Conservation (phyloP, 495 filamentous ascomycete species). For the Penicillium chermesinum region DNA sequence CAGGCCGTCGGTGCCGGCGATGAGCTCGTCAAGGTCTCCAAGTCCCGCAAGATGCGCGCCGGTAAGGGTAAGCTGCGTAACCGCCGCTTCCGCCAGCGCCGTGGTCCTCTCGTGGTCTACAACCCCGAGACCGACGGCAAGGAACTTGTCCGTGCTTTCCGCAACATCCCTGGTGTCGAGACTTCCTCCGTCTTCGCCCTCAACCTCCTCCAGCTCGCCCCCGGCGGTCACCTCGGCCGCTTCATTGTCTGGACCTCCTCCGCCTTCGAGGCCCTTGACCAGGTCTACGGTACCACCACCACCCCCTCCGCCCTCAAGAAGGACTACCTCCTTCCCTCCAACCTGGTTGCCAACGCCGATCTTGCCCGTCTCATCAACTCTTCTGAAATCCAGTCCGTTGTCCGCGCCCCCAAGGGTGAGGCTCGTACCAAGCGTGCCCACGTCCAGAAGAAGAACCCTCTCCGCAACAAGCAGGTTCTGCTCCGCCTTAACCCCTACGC, state of each 20-base stretch:
- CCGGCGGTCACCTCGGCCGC: conserved; percentile 96
- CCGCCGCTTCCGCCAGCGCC: conserved; percentile 93
- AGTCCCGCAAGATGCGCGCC: conserved; percentile 87
- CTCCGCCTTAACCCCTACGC: conserved; percentile 98
- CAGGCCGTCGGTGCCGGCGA: conserved; percentile 83
- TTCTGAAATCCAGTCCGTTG: conserved; percentile 92
- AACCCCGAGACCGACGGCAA: conserved; percentile 88
- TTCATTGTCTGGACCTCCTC: conserved; percentile 98
- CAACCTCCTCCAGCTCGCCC: conserved; percentile 98
- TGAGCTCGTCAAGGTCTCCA: conserved; percentile 90
- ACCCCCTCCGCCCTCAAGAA: conserved; percentile 85
- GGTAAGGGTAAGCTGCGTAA: conserved; percentile 97
- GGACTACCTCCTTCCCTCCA: conserved; percentile 92
- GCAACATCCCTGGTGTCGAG: conserved; percentile 98
- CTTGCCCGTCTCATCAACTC: conserved; percentile 97
- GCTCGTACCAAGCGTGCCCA: conserved; percentile 80
- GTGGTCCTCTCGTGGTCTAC: conserved; percentile 95
- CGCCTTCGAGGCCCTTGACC: conserved; percentile 91
- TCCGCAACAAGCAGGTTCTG: conserved; percentile 94
- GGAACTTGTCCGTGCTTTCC: conserved; percentile 85
- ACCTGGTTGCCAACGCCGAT: conserved; percentile 84
- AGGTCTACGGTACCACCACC: conserved; percentile 90
- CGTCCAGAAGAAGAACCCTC: conserved; percentile 99
- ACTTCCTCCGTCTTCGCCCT: conserved; percentile 89
- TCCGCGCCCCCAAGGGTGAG: conserved; percentile 82